Percentiles rank a stretch among this genome's conserved stretches.
These are phyloP conservation scores for Lactuca saligna DNA, from an alignment of 129 eudicot genomes.

Conservation along the genomic window DNA sequence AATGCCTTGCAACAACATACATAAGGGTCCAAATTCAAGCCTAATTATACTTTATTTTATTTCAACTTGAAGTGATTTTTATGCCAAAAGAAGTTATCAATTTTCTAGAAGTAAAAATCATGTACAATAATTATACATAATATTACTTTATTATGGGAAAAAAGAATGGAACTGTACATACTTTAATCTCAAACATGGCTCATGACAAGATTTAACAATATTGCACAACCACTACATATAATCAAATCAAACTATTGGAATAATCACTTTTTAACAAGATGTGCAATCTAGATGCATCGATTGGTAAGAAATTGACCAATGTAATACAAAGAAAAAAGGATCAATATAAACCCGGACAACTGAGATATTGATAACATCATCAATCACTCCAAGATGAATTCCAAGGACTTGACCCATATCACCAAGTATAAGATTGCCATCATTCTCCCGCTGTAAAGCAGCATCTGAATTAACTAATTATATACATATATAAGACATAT, in stretches of 20 bases:
- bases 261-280: not conserved
- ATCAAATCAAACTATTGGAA: conserved; percentile 8
- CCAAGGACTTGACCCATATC: conserved; percentile 99
- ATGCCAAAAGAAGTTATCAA: not conserved
- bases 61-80: not conserved
- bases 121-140: not conserved
- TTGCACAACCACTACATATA: conserved; percentile 86
- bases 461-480: conserved; percentile 39
- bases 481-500: not conserved
- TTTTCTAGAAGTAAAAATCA: not conserved
- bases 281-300: too few relatives aligned
- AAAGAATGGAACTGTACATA: conserved; percentile 35
- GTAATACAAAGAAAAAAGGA: not conserved
- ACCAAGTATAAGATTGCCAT: conserved; percentile 83
- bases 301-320: too few relatives aligned
- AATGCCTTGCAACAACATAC: conserved; percentile 62
- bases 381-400: conserved; percentile 71
- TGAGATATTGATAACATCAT: conserved; percentile 90
- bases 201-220: conserved; percentile 96
- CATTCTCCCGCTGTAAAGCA: conserved; percentile 86
- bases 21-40: not conserved
- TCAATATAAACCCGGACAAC: conserved; percentile 76
- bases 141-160: not conserved
- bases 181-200: conserved; percentile 90
- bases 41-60: not conserved